These are phyloP conservation scores for Leccinum olivaceopallidum DNA, from an alignment of 768 basidiomycete species.

Conservation along the genomic window DNA sequence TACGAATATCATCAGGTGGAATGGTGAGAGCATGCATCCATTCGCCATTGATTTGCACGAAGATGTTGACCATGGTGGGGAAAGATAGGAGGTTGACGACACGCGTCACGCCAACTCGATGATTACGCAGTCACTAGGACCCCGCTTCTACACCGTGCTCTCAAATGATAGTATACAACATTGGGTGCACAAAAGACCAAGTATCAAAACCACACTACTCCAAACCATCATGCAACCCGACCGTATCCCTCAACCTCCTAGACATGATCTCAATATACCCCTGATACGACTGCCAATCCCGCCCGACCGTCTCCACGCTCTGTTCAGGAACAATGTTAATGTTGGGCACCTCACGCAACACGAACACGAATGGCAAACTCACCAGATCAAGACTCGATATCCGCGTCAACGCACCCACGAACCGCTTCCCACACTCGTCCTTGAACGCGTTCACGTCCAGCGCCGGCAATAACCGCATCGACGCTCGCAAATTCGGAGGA, in stretches of 20 bases:
- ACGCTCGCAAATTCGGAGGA: constrained; percentile 39
- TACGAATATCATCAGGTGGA: background rate
- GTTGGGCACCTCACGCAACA: background rate
- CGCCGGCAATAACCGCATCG: constrained; percentile 57
- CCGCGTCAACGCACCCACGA: constrained; percentile 56
- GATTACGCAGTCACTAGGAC: no score
- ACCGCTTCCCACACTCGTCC: constrained; percentile 51
- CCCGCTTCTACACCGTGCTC: no score
- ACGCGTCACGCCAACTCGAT: no score
- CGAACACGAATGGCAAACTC: constrained; percentile 20
- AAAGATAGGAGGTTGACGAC: no score
- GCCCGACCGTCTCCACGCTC: constrained; percentile 45
- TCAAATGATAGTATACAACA: no score
- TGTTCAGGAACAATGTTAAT: constrained; percentile 16
- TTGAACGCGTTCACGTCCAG: constrained; percentile 61
- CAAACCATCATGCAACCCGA: constrained; percentile 51
- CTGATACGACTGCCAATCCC: constrained; percentile 62
- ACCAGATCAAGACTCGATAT: constrained; percentile 55
- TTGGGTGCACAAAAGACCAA: no score
- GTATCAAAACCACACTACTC: constrained; percentile 5
- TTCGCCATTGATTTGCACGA: background rate
- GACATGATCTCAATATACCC: constrained; percentile 79
- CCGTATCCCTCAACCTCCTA: constrained; percentile 63
- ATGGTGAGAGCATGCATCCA: background rate
- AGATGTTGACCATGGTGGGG: background rate